Percentiles rank a stretch among this genome's conserved stretches.
These are phyloP conservation scores for Pichia sp. DNA, from an alignment of 1,139 yeast genomes.

Conservation along the genomic window DNA sequence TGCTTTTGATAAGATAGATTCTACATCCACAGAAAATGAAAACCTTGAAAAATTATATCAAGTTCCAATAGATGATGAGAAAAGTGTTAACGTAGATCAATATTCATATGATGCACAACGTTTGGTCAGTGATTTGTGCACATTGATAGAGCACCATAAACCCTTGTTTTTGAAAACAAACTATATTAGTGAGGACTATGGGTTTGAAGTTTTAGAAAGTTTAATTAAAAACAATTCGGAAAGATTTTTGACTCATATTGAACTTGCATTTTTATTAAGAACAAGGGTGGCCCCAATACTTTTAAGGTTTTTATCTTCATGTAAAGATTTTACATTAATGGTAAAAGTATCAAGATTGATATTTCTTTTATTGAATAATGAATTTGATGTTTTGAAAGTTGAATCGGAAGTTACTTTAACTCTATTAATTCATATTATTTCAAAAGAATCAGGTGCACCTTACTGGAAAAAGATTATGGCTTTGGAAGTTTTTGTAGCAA, in stretches of 20 bases:
- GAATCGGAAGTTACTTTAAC: constrained; percentile 81
- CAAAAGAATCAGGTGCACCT: constrained; percentile 42
- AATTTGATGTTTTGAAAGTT: constrained; percentile 53
- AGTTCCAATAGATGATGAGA: constrained; percentile 39
- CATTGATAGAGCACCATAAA: constrained; percentile 52
- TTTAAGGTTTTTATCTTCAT: constrained; percentile 57
- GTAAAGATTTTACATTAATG: constrained; percentile 57
- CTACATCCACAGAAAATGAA: constrained; percentile 2
- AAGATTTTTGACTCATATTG: constrained; percentile 53
- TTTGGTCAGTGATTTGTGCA: constrained; percentile 66
- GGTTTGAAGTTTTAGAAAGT: constrained; percentile 75
- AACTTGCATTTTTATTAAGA: constrained; percentile 59
- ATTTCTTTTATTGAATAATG: constrained; percentile 52
- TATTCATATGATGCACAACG: constrained; percentile 63
- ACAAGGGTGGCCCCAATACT: constrained; percentile 69
- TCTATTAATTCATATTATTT: constrained; percentile 59
- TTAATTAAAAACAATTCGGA: constrained; percentile 48
- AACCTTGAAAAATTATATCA: constrained; percentile 20
- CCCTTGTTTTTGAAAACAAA: constrained; percentile 48
- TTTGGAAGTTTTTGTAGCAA: constrained; percentile 60
- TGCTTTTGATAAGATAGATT: constrained; percentile 57
- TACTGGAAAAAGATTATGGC: constrained; percentile 70
- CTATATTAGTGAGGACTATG: constrained; percentile 58
- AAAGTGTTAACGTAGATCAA: constrained; percentile 39
- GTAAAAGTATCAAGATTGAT: constrained; percentile 72